Evolutionary conservation across 495 filamentous ascomycete species (phyloP), one percentile per base, ranked within the genome.

Genomic region (Penicillium lividum): DNA sequence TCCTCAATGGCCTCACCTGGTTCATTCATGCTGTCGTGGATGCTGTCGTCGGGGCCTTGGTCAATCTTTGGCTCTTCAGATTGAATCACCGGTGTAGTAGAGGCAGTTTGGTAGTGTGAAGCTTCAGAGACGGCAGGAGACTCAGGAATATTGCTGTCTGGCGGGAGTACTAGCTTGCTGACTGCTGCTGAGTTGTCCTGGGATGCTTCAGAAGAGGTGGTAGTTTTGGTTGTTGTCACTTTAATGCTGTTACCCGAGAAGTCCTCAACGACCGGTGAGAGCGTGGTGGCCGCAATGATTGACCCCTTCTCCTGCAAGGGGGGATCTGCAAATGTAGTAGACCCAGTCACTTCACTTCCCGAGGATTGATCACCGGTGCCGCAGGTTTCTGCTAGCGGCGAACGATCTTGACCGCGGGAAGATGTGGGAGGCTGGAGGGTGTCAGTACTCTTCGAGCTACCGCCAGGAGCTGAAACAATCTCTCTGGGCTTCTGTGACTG

Each of bases 351-450:
- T 50, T 52, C 56, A 13, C 61, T 50, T 53, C 59, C 67, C 36
- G 42, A 49, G 16, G 61, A 58, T 16, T 63, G 58, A 44, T 69
- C 69, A 59, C 83, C 81, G 53, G 80, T 80, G 45, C 79, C 82
- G 58, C 77, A 81, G 57, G 71, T 80, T 53, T 81, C 80, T 44
- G 76, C 77, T 38, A 82, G 71, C 61, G 82, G 80, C 11, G 81
- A 77, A 7, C 71, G 73, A 60, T 82, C 80, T 18, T 73, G 65
- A 18, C 63, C 51, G 30, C 58, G 57, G 28, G 63, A 53, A 28
- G 69, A 59, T 38, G 49, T 55, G 25, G 65, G 50, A 49, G 70
- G 70, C 51, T 75, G 69, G 51, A 72, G 60, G 34, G 57, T 68
- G 40, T 66, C 61, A 48, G 57, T 69, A 7, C 63, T 44, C 55